Evolutionary conservation across 2,329 filamentous ascomycete genomes (phyloP).

Genomic region (Monosporascus sp.): DNA sequence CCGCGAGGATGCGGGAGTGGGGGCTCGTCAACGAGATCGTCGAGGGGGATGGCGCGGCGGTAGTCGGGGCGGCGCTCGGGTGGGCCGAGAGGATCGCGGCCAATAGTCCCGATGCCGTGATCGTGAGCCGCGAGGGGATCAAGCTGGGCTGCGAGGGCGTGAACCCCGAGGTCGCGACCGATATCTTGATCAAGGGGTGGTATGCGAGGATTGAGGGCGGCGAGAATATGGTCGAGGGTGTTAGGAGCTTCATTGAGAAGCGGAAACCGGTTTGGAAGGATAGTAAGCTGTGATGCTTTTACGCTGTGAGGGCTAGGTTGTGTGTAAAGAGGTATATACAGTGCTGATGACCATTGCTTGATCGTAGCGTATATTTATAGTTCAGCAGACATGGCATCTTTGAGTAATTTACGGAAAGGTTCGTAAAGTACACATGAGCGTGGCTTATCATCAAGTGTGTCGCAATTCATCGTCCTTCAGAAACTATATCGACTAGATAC

Average conservation of each 20-base stretch:
- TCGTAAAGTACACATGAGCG: no score
- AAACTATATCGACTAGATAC: no score
- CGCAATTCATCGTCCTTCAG: no score
- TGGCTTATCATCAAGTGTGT: no score
- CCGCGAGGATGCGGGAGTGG: constrained; percentile 57
- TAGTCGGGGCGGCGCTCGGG: constrained; percentile 53
- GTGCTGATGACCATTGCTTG: no score
- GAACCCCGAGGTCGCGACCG: constrained; percentile 58
- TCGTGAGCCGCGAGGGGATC: constrained; percentile 67
- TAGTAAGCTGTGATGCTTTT: constrained; percentile 47
- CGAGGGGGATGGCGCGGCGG: constrained; percentile 31
- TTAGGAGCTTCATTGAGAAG: constrained; percentile 73
- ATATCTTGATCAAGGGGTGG: constrained; percentile 51
- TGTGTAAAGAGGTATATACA: no score
- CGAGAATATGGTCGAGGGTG: constrained; percentile 70
- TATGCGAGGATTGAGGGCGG: constrained; percentile 56
- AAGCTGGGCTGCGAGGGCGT: constrained; percentile 67
- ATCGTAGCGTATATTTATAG: no score
- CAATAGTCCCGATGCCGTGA: constrained; percentile 70
- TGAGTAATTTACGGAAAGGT: no score
- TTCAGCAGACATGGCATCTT: no score
- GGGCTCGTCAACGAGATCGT: constrained; percentile 67
- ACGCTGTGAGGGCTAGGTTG: no score
- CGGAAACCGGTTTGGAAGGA: constrained; percentile 62
- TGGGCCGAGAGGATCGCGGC: constrained; percentile 57